Evolutionary conservation across 208 protist genomes (phyloP), one percentile per base, ranked within the genome.

Genomic region (Crithidia sp.): DNA sequence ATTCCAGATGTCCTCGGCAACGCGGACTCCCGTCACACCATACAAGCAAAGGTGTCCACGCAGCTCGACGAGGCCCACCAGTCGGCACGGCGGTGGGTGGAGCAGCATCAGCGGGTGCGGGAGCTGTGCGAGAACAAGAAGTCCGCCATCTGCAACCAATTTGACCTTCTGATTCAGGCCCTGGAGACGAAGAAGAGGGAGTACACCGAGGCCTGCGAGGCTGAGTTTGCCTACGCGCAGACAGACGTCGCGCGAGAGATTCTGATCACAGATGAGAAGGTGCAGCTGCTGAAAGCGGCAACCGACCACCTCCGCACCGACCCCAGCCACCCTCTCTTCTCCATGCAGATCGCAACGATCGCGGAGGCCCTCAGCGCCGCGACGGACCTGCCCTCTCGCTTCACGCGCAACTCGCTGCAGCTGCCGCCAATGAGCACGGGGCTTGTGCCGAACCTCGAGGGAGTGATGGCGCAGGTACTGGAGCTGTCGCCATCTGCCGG

Each of bases 291-390:
- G 16, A 58, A 68, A 14, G 87, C 92, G 7, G 87, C 88, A n/a
- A 78, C 82, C 13, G 82, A 92, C 19, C 92, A 96, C 69, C 77
- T 92, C 5, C 84, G 71, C 40, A 76, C 79, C 3, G 92, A 93
- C 45, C 59, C 43, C 16, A 71, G 78, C 9, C 81, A 81, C 14
- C 79, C 92, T 7, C 66, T 96, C 28, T 93, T 92, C 73, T 92
- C 91, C 4, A 90, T 96, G 83, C 92, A 96, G 75, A 86, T 96
- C 54, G 92, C 89, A 12, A 96, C 92, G 17, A 85, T 96, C 37
- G 92, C 92, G 0, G 87, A 93, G 54, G 88, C 78, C 16, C 50
- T 96, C 6, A 77, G 83, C 67, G 74, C 82, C 5, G 56, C 55
- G 3, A 73, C 82, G 2, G 74, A 87, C 17, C 83, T 89, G 57